These are phyloP conservation scores for Clonostachys byssicola DNA, from an alignment of 2,329 filamentous ascomycete species.

Conservation along the genomic window DNA sequence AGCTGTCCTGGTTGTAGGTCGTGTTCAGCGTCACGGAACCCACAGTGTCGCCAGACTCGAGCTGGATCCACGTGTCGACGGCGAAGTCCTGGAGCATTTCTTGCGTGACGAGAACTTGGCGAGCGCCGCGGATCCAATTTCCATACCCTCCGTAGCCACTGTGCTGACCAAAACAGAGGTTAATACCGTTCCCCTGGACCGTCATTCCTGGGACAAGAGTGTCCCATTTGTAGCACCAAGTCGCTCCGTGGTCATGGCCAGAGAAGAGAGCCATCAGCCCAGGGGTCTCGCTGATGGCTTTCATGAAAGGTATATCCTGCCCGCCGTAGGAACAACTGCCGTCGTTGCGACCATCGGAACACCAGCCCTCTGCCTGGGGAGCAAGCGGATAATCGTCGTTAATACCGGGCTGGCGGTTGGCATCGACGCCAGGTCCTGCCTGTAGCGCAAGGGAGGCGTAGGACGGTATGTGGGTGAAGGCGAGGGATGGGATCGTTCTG, in stretches of 20 bases:
- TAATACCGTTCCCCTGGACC: conserved; percentile 34
- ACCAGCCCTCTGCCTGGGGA: conserved; percentile 39
- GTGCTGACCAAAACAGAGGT: conserved; percentile 59
- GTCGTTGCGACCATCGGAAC: conserved; percentile 28
- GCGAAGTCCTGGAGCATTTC: conserved; percentile 28
- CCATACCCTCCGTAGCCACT: conserved; percentile 70
- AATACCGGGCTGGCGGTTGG: conserved; percentile 34
- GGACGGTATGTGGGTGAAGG: conserved; percentile 44
- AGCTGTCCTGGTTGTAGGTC: conserved; percentile 54
- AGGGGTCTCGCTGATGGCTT: conserved; percentile 47
- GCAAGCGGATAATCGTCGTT: conserved; percentile 36
- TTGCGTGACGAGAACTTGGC: conserved; percentile 47
- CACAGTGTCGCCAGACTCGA: conserved; percentile 50
- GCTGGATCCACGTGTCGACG: conserved; percentile 56
- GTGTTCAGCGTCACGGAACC: conserved; percentile 51
- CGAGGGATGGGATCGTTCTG: conserved; percentile 35
- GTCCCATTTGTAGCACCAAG: conserved; percentile 52
- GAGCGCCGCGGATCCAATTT: conserved; percentile 55
- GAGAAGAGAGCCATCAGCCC: conserved; percentile 56
- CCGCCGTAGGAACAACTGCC: conserved; percentile 34
- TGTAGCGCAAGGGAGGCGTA: conserved; percentile 35
- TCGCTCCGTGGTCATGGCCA: conserved; percentile 63
- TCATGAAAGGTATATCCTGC: conserved; percentile 60
- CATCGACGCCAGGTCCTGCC: conserved; percentile 22
- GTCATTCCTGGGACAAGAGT: conserved; percentile 23